Conservation (phyloP, 1,139 yeast genomes). For the Kodamaea suecica region DNA sequence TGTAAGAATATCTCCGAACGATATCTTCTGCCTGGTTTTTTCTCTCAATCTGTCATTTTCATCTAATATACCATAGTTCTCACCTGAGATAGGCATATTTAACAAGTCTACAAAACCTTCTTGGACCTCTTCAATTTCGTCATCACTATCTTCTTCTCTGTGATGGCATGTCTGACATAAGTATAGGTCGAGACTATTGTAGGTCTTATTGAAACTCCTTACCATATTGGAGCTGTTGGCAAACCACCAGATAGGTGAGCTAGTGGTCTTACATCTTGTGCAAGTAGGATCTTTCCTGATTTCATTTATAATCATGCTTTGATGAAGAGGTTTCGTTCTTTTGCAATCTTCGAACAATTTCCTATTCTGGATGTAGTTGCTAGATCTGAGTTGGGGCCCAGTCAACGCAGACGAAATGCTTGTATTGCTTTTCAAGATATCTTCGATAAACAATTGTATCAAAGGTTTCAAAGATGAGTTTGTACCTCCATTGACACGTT, state of each 20-base stretch:
- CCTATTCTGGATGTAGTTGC: slow-evolving; percentile 26
- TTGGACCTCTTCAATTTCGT: slow-evolving; percentile 10
- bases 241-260: slow-evolving; percentile 45
- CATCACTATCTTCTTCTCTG: slow-evolving; percentile 12
- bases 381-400: slow-evolving; percentile 36
- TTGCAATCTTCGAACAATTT: slow-evolving; percentile 15
- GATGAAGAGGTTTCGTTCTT: slow-evolving; percentile 5
- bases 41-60: slow-evolving; percentile 25
- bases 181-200: slow-evolving; percentile 7
- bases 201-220: slow-evolving; percentile 5
- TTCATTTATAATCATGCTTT: slow-evolving; percentile 8
- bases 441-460: slow-evolving; percentile 43
- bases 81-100: slow-evolving; percentile 33
- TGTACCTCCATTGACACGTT: slow-evolving; percentile 23
- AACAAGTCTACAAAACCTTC: slow-evolving; percentile 21
- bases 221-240: slow-evolving; percentile 9
- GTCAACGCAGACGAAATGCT: slow-evolving; percentile 11
- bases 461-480: slow-evolving; percentile 33
- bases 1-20: slow-evolving; percentile 1
- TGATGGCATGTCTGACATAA: slow-evolving; percentile 38
- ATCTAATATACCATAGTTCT: slow-evolving; percentile 31
- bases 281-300: slow-evolving; percentile 16
- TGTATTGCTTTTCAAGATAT: slow-evolving; percentile 23
- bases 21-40: slow-evolving; percentile 5
- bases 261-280: slow-evolving; percentile 22